Base-by-base conservation (phyloP, 2,329 filamentous ascomycete genomes). In the Pseudogymnoascus sp. region DNA sequence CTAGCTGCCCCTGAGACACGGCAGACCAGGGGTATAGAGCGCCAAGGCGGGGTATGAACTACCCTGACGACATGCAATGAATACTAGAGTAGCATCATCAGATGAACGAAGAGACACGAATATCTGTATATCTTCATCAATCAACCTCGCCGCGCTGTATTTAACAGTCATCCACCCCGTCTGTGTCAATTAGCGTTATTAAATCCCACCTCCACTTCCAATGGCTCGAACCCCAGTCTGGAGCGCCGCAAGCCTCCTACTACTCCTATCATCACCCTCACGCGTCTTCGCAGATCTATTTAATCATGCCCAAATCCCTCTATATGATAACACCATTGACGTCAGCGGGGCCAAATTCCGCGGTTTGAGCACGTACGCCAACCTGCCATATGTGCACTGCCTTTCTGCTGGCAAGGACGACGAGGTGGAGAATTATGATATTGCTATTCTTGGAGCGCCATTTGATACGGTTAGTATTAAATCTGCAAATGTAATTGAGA, bases 361-460 rank as follows among this genome's bases (percentile, higher is more conserved):
- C 6, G 64, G 64, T n/a, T 17, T 65, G 2, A 58, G 5, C 25
- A 65, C 64, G n/a, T 65, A 62, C 35, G 64, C 62, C 4, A 60
- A 64, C n/a, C 60, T 65, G 1, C 64, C 60, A 17, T 65, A 64
- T 41, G 51, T 65, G 8, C 60, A 62, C 36, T 64, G 64, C 27
- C 36, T 55, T 61, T n/a, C 44, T 33, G n/a, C 42, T 2, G 25
- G 17, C 27, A 6, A 36, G 13, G 21, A 58, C 5, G 12, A 8
- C 3, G 39, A 44, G 17, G 12, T 21, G 6, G 64, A 36, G 12
- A 48, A 27, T 8, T 65, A 64, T 58, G 64, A 65, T 36, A 65
- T 74, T 62, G 80, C 79, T 13, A 74, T 82, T 60, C 65, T 82
- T 6, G 80, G 79, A 4, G 79, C 79, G 3, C 80, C 79, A 0